These are phyloP conservation scores for Debaryomyces hansenii DNA, from an alignment of 805 yeast genomes.

Conservation along the genomic window DNA sequence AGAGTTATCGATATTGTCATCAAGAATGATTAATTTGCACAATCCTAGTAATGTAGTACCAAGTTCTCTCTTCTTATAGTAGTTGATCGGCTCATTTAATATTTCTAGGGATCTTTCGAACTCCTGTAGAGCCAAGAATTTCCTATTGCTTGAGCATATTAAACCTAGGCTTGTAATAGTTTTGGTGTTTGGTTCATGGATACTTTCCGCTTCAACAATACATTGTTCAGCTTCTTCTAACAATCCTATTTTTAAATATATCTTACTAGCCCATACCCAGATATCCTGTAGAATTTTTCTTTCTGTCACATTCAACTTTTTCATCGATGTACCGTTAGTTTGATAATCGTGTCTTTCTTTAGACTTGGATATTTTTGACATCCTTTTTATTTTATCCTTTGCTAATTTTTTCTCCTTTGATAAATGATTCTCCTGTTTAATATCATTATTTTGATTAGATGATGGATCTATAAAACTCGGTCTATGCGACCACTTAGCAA, in stretches of 20 bases:
- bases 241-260: constrained; percentile 59
- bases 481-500: constrained; percentile 37
- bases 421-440: not conserved
- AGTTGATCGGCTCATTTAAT: constrained; percentile 25
- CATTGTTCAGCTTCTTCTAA: constrained; percentile 67
- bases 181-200: constrained; percentile 44
- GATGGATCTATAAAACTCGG: constrained; percentile 41
- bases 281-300: constrained; percentile 51
- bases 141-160: constrained; percentile 41
- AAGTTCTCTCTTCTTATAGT: constrained; percentile 35
- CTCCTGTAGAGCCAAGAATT: constrained; percentile 56
- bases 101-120: constrained; percentile 61
- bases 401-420: constrained; percentile 13
- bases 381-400: constrained; percentile 19
- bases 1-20: constrained; percentile 29
- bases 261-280: constrained; percentile 73
- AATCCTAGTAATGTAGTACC: constrained; percentile 56
- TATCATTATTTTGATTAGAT: constrained; percentile 3
- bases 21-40: constrained; percentile 48
- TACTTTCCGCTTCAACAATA: constrained; percentile 65
- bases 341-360: not conserved
- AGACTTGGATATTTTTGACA: constrained; percentile 3
- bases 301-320: constrained; percentile 16
- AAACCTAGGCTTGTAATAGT: constrained; percentile 53
- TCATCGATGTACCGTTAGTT: not conserved